phyloP scores from a whole-genome alignment of 2,329 filamentous ascomycete genomes.

The Polychaeton citri region DNA sequence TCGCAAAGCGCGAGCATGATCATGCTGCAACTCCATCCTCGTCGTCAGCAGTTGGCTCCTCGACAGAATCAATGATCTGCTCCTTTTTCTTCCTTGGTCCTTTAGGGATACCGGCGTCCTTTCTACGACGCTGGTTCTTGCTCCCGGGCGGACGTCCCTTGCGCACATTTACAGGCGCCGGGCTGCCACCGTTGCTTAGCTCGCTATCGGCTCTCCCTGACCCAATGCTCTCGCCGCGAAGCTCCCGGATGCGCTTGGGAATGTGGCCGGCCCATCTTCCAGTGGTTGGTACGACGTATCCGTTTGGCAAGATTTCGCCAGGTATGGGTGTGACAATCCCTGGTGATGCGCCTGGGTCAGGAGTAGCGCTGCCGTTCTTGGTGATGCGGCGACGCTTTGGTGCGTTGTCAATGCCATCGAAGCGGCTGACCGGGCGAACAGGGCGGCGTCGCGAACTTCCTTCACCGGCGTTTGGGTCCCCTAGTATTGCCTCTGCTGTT shows the following conservation, averaged over 20 bases:
- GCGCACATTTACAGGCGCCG: slow-evolving; percentile 7
- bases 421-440: slow-evolving; percentile 16
- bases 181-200: not conserved
- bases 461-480: not conserved
- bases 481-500: not conserved
- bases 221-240: slow-evolving; percentile 28
- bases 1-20: no score
- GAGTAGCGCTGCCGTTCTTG: slow-evolving; percentile 2
- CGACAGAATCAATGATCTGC: not conserved
- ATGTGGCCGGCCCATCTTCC: slow-evolving; percentile 19
- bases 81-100: slow-evolving; percentile 26
- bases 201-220: slow-evolving; percentile 16
- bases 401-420: slow-evolving; percentile 14
- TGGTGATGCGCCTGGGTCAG: not conserved
- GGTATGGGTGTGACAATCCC: slow-evolving; percentile 7
- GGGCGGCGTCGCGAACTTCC: slow-evolving; percentile 5
- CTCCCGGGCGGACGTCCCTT: slow-evolving; percentile 30
- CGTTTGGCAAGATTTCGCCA: slow-evolving; percentile 4
- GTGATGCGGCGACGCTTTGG: slow-evolving; percentile 12
- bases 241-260: slow-evolving; percentile 32
- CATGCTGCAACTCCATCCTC: not conserved
- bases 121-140: slow-evolving; percentile 32
- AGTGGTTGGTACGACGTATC: slow-evolving; percentile 11
- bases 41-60: not conserved
- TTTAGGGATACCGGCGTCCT: slow-evolving; percentile 37